Base-by-base conservation (phyloP, 1,284 basidiomycete species). In the Calocybe gambosa region DNA sequence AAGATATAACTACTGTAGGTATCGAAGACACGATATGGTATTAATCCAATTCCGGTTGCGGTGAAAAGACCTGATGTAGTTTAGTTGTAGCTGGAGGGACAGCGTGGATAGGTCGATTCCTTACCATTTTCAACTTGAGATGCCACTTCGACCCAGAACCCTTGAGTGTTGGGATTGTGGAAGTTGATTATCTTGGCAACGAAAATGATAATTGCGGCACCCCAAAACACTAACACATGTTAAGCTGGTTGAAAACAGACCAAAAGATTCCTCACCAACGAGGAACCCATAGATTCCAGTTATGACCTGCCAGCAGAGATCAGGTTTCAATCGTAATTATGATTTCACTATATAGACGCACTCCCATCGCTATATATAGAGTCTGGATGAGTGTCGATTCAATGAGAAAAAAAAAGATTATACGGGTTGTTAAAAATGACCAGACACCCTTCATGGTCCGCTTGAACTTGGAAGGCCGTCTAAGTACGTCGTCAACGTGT, bases 371-470 rank as follows among this genome's bases (percentile, higher is more conserved):
- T 82, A 46, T 13, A 41, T 34, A 21, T 2, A 34, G 13, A 15
- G n/a, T n/a, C 4, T n/a, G 13, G 38, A 23, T 42, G 34, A 15
- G 5, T n/a, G 42, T 10, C 52, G 21, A 37, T 33, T 18, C 16
- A 18, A 10, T 42, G 28, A 21, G 13, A 15, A 15, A 26, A 33
- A 25, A 45, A 29, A 40, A 43, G 36, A 16, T n/a, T 5, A 20
- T 61, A 85, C 83, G 84, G 47, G 90, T 93, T 68, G 88, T 90
- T 50, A 92, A 63, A 58, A 89, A 93, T 0, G 83, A 77, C 88
- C 89, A 90, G 1, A 93, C 69, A 5, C 90, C 89, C 53, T 73
- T 70, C 57, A 88, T 64, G 0, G 75, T 80, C 8, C 83, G 71
- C 45, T 76, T 73, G 40, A 80, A 66, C 60, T 78, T 83, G 23